Evolutionary conservation across 352 stramenopile genomes (phyloP).

Genomic region (Saprolegnia parasitica): DNA sequence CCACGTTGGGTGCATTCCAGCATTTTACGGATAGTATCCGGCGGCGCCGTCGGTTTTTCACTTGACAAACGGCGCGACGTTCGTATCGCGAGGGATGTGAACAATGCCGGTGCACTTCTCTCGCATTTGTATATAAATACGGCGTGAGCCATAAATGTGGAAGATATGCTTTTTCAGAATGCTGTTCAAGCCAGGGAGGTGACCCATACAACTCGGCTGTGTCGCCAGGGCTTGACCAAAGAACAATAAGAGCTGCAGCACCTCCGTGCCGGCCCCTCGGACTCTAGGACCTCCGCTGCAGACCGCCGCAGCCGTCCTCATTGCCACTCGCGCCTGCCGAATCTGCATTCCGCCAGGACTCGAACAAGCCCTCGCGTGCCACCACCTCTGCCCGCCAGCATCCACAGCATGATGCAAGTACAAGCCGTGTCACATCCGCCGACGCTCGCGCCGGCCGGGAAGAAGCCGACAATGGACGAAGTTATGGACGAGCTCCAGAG

Average conservation of each 20-base stretch:
- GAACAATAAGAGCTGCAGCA: constrained; percentile 16
- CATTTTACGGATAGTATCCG: not conserved
- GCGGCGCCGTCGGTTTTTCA: not conserved
- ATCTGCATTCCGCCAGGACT: too few species aligned
- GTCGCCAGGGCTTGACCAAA: not conserved
- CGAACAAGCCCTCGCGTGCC: too few species aligned
- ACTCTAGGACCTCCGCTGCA: not conserved
- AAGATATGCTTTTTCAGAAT: not conserved
- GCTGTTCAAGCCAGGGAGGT: constrained; percentile 1
- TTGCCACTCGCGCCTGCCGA: too few species aligned
- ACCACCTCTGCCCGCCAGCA: not conserved
- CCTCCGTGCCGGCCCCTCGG: not conserved
- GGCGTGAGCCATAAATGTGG: not conserved
- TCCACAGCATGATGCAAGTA: constrained; percentile 1
- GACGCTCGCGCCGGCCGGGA: not conserved
- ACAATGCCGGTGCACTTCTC: not conserved
- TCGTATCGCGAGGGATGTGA: not conserved
- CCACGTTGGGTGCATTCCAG: too few species aligned
- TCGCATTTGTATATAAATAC: not conserved
- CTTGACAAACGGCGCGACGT: not conserved
- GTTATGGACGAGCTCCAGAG: constrained; percentile 95
- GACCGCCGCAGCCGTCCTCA: not conserved
- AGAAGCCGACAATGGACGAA: constrained; percentile 59
- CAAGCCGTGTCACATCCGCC: not conserved
- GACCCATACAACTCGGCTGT: not conserved